phyloP scores from a whole-genome alignment of 495 filamentous ascomycete species.

The Trichoderma reesei region DNA sequence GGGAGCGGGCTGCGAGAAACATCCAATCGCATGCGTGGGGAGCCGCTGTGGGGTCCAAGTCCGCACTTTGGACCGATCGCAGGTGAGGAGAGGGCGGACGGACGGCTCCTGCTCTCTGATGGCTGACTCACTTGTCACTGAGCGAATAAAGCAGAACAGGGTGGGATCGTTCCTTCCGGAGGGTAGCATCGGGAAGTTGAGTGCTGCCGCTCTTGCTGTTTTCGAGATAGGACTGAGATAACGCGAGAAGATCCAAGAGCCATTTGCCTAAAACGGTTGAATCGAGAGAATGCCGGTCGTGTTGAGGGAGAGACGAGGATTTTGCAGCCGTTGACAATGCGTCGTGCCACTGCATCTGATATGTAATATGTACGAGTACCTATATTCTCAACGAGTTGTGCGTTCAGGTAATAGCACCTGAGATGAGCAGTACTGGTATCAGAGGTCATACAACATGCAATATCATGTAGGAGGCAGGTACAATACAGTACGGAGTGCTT shows the following conservation, averaged over 20 bases:
- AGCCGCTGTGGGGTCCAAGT: not conserved
- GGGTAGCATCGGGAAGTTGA: not conserved
- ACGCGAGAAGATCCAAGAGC: not conserved
- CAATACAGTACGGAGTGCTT: too few relatives aligned
- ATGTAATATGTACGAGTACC: too few relatives aligned
- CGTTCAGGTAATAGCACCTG: too few relatives aligned
- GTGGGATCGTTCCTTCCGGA: not conserved
- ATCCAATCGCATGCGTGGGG: not conserved
- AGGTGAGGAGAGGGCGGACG: not conserved
- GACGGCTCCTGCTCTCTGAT: not conserved
- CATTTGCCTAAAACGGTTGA: not conserved
- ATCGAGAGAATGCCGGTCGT: not conserved
- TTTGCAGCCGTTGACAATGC: too few relatives aligned
- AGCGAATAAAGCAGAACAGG: constrained; percentile 6
- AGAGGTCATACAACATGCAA: too few relatives aligned
- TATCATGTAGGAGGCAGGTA: too few relatives aligned
- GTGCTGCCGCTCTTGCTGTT: not conserved
- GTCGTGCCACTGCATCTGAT: too few relatives aligned
- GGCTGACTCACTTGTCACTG: constrained; percentile 1
- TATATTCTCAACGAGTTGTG: too few relatives aligned
- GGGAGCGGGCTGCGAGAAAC: not conserved
- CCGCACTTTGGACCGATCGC: constrained; percentile 5
- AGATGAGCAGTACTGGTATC: too few relatives aligned
- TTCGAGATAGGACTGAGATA: not conserved
- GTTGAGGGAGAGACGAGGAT: not conserved